These are phyloP conservation scores for Phytophthora citrophthora DNA, from an alignment of 352 stramenopile genomes.

Conservation along the genomic window DNA sequence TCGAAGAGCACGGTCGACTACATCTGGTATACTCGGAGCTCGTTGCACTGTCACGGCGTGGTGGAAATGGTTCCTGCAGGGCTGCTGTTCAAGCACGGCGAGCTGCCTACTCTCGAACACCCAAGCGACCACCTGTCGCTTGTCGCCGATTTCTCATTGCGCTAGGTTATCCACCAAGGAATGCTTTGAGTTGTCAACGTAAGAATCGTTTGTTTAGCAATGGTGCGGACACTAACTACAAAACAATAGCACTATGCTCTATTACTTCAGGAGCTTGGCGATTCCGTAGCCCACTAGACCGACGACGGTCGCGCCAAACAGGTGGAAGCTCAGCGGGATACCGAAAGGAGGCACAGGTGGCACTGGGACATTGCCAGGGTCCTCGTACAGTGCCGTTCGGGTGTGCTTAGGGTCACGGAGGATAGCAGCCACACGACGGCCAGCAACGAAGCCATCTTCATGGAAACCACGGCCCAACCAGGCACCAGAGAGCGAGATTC, in stretches of 20 bases:
- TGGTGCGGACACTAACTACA: slow-evolving; percentile 17
- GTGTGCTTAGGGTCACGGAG: slow-evolving; percentile 79
- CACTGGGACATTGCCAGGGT: slow-evolving; percentile 81
- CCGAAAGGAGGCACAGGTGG: slow-evolving; percentile 76
- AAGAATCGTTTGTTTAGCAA: slow-evolving; percentile 1
- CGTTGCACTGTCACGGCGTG: slow-evolving; percentile 66
- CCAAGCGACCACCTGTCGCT: slow-evolving; percentile 75
- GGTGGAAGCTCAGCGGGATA: slow-evolving; percentile 72
- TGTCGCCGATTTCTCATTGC: slow-evolving; percentile 65
- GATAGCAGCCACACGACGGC: slow-evolving; percentile 77
- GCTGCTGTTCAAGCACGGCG: slow-evolving; percentile 53
- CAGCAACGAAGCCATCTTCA: slow-evolving; percentile 88
- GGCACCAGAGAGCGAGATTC: slow-evolving; percentile 80
- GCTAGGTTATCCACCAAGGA: not conserved
- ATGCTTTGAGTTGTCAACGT: slow-evolving; percentile 1
- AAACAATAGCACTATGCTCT: slow-evolving; percentile 30
- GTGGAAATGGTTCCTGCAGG: slow-evolving; percentile 64
- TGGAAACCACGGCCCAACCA: slow-evolving; percentile 89
- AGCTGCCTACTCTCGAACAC: slow-evolving; percentile 59
- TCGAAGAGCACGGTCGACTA: slow-evolving; percentile 74
- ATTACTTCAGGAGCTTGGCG: slow-evolving; percentile 63
- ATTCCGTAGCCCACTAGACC: slow-evolving; percentile 70
- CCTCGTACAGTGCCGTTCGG: slow-evolving; percentile 78
- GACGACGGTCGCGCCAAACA: slow-evolving; percentile 56
- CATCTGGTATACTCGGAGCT: slow-evolving; percentile 64